Evolutionary conservation across 177 flowering plant genomes (phyloP).

Genomic region (Tripterygium wilfordii): DNA sequence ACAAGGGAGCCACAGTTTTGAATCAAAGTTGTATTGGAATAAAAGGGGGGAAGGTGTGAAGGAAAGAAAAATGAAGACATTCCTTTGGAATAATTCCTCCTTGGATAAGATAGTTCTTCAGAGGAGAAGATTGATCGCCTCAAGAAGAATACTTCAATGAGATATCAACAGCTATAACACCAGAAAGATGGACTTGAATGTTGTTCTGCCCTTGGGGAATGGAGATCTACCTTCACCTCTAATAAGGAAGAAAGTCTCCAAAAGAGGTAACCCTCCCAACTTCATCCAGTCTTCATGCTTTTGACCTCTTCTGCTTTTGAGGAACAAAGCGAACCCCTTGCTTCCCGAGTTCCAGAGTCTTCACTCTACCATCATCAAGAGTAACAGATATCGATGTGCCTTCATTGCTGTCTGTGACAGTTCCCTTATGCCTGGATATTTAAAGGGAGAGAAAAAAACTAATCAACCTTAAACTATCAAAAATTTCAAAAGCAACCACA

Average conservation of each 20-base stretch:
- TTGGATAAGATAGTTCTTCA: too few relatives aligned
- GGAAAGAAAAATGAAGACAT: too few relatives aligned
- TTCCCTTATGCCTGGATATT: constrained; percentile 73
- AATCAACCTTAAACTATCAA: neutral
- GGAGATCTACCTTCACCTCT: constrained; percentile 8
- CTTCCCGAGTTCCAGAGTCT: constrained; percentile 67
- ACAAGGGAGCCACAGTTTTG: too few relatives aligned
- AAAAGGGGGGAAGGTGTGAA: too few relatives aligned
- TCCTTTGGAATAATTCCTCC: too few relatives aligned
- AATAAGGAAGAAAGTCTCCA: constrained; percentile 6
- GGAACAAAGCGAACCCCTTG: constrained; percentile 84
- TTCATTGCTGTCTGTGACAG: constrained; percentile 52
- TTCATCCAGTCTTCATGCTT: constrained; percentile 20
- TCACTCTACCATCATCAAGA: constrained; percentile 79
- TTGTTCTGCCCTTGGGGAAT: neutral
- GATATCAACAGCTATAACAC: neutral
- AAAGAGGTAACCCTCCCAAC: neutral
- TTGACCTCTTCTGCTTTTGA: constrained; percentile 64
- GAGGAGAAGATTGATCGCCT: too few relatives aligned
- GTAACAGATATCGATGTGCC: constrained; percentile 58
- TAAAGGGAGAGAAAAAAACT: neutral
- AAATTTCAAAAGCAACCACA: neutral
- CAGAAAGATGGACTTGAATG: neutral
- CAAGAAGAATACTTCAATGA: constrained; percentile 1
- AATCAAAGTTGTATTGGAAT: too few relatives aligned